phyloP scores from a whole-genome alignment of 306 rosid genomes.

The Rosa lucieae region DNA sequence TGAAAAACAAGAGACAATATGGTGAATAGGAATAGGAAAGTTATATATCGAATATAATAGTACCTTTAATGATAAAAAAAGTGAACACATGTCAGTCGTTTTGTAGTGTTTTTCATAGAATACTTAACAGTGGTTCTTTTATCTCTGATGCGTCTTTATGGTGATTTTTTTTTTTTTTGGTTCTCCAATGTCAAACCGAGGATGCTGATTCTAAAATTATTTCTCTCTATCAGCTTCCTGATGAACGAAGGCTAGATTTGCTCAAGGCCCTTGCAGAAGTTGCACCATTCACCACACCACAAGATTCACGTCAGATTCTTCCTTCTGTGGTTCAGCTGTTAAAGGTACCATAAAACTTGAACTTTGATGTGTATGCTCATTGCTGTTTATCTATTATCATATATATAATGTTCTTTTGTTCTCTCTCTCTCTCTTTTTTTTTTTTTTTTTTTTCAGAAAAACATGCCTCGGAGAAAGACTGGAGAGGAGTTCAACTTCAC shows the following conservation, averaged over 20 bases:
- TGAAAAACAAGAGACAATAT: background rate
- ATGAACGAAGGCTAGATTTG: slow-evolving; percentile 86
- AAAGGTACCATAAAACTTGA: slow-evolving; percentile 45
- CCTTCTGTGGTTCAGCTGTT: slow-evolving; percentile 88
- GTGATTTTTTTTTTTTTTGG: background rate
- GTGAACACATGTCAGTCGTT: background rate
- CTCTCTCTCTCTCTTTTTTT: background rate
- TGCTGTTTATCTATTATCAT: background rate
- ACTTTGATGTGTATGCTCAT: background rate
- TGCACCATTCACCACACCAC: slow-evolving; percentile 85
- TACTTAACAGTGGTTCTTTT: background rate
- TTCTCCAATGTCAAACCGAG: background rate
- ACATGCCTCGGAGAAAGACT: slow-evolving; percentile 87
- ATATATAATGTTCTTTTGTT: background rate
- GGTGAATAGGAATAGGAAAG: background rate
- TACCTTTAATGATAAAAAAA: background rate
- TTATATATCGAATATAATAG: background rate
- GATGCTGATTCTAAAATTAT: background rate
- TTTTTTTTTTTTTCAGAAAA: slow-evolving; percentile 48
- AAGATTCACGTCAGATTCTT: slow-evolving; percentile 96
- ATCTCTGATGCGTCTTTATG: background rate
- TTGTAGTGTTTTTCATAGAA: background rate
- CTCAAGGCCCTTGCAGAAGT: slow-evolving; percentile 94
- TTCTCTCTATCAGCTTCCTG: slow-evolving; percentile 69
- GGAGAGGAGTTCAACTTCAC: slow-evolving; percentile 95